Evolutionary conservation across 495 filamentous ascomycete species (phyloP).

Genomic region (Aspergillus conjunctus): DNA sequence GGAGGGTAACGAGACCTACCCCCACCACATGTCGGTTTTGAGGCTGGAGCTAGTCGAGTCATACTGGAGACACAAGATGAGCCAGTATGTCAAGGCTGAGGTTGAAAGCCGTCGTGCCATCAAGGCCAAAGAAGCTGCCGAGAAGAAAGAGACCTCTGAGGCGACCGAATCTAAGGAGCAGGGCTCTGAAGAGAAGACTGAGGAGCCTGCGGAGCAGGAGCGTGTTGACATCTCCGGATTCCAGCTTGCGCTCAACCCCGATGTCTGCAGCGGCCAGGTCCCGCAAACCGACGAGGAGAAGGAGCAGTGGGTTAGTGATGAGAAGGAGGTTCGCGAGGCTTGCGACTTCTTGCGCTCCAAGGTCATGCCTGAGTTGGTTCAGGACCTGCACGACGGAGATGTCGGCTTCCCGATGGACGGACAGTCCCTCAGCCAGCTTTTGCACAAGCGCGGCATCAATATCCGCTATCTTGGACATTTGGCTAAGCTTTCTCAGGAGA

Average conservation of each 20-base stretch:
- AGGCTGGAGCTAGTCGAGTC: slow-evolving; percentile 85
- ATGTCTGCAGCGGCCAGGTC: slow-evolving; percentile 89
- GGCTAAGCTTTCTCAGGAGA: slow-evolving; percentile 64
- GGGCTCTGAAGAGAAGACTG: slow-evolving; percentile 35
- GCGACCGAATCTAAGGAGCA: slow-evolving; percentile 31
- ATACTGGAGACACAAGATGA: slow-evolving; percentile 80
- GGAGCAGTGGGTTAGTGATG: slow-evolving; percentile 79
- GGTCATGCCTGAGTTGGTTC: slow-evolving; percentile 72
- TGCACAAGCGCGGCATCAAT: slow-evolving; percentile 98
- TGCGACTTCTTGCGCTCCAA: slow-evolving; percentile 75
- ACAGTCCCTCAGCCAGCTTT: slow-evolving; percentile 78
- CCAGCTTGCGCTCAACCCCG: slow-evolving; percentile 86
- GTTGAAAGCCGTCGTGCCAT: slow-evolving; percentile 58
- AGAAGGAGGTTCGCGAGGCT: slow-evolving; percentile 82
- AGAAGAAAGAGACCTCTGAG: slow-evolving; percentile 48
- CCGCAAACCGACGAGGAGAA: slow-evolving; percentile 92
- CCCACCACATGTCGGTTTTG: slow-evolving; percentile 92
- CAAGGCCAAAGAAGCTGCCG: slow-evolving; percentile 41
- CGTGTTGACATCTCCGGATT: slow-evolving; percentile 83
- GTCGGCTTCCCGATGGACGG: slow-evolving; percentile 98
- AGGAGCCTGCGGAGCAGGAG: slow-evolving; percentile 51
- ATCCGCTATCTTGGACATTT: slow-evolving; percentile 90
- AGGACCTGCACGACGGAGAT: slow-evolving; percentile 88
- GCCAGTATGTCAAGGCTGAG: slow-evolving; percentile 79
- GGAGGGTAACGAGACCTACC: slow-evolving; percentile 67